phyloP scores from a whole-genome alignment of 805 yeast species.

The Candida namnaoensis region DNA sequence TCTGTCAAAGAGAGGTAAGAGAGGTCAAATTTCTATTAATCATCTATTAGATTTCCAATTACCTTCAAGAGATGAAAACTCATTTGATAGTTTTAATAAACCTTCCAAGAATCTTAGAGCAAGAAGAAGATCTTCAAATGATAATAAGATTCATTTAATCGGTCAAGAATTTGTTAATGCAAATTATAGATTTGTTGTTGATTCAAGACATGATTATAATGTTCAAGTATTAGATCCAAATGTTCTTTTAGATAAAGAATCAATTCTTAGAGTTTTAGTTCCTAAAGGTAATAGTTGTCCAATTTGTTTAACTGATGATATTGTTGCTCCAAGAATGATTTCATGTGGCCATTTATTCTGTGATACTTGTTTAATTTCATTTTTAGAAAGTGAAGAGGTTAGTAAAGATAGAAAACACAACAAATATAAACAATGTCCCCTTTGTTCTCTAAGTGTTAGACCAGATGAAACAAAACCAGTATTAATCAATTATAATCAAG shows the following conservation, averaged over 20 bases:
- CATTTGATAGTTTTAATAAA: neutral
- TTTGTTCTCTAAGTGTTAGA: slow-evolving; percentile 55
- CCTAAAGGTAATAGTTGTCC: slow-evolving; percentile 82
- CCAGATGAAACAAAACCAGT: slow-evolving; percentile 62
- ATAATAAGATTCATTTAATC: slow-evolving; percentile 35
- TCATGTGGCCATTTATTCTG: slow-evolving; percentile 93
- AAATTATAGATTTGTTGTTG: slow-evolving; percentile 77
- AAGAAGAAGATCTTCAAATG: slow-evolving; percentile 18
- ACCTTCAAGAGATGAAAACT: slow-evolving; percentile 27
- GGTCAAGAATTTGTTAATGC: slow-evolving; percentile 76
- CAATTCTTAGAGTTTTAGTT: slow-evolving; percentile 64
- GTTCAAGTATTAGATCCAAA: slow-evolving; percentile 68
- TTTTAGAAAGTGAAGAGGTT: slow-evolving; percentile 44
- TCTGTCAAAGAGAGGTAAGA: slow-evolving; percentile 24
- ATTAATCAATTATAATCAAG: slow-evolving; percentile 20
- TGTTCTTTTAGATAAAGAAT: slow-evolving; percentile 50
- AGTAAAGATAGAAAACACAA: slow-evolving; percentile 28
- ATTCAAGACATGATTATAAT: slow-evolving; percentile 43
- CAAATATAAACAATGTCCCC: slow-evolving; percentile 68
- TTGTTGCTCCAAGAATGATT: slow-evolving; percentile 91
- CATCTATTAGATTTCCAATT: slow-evolving; percentile 56
- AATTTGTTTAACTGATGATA: slow-evolving; percentile 76
- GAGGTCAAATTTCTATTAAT: slow-evolving; percentile 44
- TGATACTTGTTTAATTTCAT: slow-evolving; percentile 67
- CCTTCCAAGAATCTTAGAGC: neutral